Conservation (phyloP, 2,329 filamentous ascomycete genomes). For the Lachnellula arida region DNA sequence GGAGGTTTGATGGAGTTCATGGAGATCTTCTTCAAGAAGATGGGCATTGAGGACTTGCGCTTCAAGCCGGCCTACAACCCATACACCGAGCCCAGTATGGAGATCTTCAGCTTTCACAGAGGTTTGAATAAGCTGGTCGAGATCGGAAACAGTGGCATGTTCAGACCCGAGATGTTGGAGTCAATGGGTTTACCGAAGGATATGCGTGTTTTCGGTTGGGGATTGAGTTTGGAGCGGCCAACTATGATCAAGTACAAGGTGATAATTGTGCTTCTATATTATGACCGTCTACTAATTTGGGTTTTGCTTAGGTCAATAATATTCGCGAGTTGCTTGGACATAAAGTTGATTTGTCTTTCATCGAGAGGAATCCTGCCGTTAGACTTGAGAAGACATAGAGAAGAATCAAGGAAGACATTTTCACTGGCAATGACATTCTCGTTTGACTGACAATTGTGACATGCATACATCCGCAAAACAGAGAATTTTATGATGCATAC, state of each 20-base stretch:
- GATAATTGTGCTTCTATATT: not conserved
- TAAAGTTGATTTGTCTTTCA: slow-evolving; percentile 91
- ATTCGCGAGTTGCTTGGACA: slow-evolving; percentile 61
- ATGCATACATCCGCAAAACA: too few relatives aligned
- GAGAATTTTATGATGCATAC: too few relatives aligned
- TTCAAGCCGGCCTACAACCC: slow-evolving; percentile 98
- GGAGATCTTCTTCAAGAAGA: slow-evolving; percentile 92
- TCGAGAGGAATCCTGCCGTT: slow-evolving; percentile 86
- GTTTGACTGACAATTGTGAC: too few relatives aligned
- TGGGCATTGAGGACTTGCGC: slow-evolving; percentile 80
- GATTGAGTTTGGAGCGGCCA: slow-evolving; percentile 83
- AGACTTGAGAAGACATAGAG: slow-evolving; percentile 49
- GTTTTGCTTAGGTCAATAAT: slow-evolving; percentile 49
- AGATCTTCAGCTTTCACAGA: slow-evolving; percentile 94
- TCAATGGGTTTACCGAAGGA: slow-evolving; percentile 90
- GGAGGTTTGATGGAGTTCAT: slow-evolving; percentile 93
- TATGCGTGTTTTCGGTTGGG: slow-evolving; percentile 91
- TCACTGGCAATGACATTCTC: not conserved
- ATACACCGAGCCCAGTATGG: slow-evolving; percentile 94
- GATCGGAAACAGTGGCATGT: slow-evolving; percentile 98
- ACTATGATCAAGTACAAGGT: slow-evolving; percentile 62
- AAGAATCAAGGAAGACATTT: slow-evolving; percentile 2
- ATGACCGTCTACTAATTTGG: slow-evolving; percentile 8
- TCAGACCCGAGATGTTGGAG: slow-evolving; percentile 95
- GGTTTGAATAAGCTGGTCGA: slow-evolving; percentile 89